These are phyloP conservation scores for Aspergillus haitiensis DNA, from an alignment of 495 filamentous ascomycete species.

Conservation along the genomic window DNA sequence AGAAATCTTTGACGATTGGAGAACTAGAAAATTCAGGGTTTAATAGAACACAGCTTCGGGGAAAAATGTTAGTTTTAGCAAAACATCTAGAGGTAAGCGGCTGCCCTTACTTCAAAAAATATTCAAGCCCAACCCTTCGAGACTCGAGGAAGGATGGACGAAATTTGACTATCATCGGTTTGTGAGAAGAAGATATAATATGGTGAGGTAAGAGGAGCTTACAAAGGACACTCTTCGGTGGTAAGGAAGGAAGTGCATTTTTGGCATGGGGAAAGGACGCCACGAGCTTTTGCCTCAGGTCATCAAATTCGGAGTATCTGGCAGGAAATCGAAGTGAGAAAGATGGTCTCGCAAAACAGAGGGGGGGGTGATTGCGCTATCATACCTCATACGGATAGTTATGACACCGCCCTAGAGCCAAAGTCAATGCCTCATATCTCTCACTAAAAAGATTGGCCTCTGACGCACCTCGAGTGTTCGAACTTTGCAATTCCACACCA, in stretches of 20 bases:
- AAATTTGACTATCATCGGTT: conserved; percentile 56
- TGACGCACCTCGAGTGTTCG: conserved; percentile 66
- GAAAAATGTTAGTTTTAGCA: conserved; percentile 1
- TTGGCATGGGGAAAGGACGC: conserved; percentile 65
- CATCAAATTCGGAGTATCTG: conserved; percentile 75
- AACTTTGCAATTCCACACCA: conserved; percentile 72
- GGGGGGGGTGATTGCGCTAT: neutral
- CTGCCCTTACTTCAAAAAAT: conserved; percentile 66
- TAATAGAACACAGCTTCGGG: conserved; percentile 59
- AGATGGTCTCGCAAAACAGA: neutral
- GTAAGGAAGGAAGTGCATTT: conserved; percentile 63
- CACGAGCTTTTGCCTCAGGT: conserved; percentile 57
- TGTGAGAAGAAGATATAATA: conserved; percentile 11
- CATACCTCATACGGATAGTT: conserved; percentile 59
- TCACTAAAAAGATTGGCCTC: neutral
- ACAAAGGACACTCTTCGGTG: conserved; percentile 71
- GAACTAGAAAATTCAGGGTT: conserved; percentile 71
- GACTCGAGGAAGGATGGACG: conserved; percentile 67
- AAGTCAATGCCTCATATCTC: conserved; percentile 19
- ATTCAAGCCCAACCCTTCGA: conserved; percentile 62
- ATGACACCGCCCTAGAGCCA: conserved; percentile 56
- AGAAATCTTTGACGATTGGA: conserved; percentile 68
- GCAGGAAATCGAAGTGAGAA: neutral
- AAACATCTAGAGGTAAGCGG: neutral
- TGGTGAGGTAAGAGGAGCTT: conserved; percentile 31